These are phyloP conservation scores for Teunomyces tritomae DNA, from an alignment of 805 yeast genomes.

Conservation along the genomic window DNA sequence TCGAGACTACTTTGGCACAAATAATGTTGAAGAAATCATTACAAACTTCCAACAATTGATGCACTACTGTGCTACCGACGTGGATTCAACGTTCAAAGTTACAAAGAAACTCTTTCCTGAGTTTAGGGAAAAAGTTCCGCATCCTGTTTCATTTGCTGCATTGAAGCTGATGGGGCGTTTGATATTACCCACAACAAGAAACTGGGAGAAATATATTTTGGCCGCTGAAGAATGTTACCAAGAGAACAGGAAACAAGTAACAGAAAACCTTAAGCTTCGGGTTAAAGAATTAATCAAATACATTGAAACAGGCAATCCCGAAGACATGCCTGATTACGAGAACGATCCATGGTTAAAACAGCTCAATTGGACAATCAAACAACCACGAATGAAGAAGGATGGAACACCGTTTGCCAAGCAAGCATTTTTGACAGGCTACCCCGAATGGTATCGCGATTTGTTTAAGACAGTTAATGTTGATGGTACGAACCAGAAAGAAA, in stretches of 20 bases:
- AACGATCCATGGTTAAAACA: constrained; percentile 90
- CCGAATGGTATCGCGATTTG: constrained; percentile 84
- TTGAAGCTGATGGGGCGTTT: constrained; percentile 68
- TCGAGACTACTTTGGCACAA: constrained; percentile 61
- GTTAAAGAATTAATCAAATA: constrained; percentile 56
- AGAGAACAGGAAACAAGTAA: constrained; percentile 54
- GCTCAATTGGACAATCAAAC: constrained; percentile 78
- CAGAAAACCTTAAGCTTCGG: constrained; percentile 52
- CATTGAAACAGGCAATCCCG: constrained; percentile 24
- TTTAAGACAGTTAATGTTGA: constrained; percentile 34
- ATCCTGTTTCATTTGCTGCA: constrained; percentile 93
- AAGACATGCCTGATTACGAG: constrained; percentile 28
- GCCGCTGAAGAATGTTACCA: constrained; percentile 68
- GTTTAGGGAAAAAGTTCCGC: constrained; percentile 72
- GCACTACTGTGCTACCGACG: constrained; percentile 85
- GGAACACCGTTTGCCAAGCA: constrained; percentile 72
- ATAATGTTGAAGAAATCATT: constrained; percentile 51
- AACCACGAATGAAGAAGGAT: constrained; percentile 58
- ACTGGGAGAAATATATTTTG: constrained; percentile 73
- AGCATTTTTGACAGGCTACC: constrained; percentile 79
- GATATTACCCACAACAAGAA: constrained; percentile 69
- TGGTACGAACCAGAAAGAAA: constrained; percentile 32
- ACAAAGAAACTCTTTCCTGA: constrained; percentile 66
- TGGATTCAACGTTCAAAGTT: constrained; percentile 68
- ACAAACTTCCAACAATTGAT: constrained; percentile 60